phyloP scores from a whole-genome alignment of 306 rosid species.

The Lablab purpureus region DNA sequence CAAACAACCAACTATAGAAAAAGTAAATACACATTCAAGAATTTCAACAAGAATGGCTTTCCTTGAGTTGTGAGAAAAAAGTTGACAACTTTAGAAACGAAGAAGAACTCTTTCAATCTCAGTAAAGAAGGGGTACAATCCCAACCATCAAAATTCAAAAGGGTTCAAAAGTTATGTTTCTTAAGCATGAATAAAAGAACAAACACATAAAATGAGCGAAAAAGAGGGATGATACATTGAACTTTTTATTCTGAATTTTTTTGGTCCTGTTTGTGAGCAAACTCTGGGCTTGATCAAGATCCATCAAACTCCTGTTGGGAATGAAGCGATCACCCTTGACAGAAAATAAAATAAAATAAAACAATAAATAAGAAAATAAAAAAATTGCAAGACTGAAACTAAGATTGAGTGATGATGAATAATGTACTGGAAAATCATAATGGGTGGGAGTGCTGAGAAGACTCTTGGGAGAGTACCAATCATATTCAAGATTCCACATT shows the following conservation, averaged over 20 bases:
- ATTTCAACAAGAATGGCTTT: neutral
- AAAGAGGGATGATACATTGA: conserved; percentile 48
- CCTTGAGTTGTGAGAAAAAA: neutral
- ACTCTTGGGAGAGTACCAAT: conserved; percentile 81
- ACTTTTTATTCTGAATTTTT: conserved; percentile 44
- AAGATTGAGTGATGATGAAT: neutral
- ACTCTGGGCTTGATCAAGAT: conserved; percentile 93
- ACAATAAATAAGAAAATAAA: neutral
- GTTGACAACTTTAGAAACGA: conserved; percentile 1
- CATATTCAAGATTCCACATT: conserved; percentile 66
- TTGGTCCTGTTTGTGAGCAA: conserved; percentile 65
- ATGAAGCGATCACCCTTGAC: conserved; percentile 84
- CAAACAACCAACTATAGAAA: neutral
- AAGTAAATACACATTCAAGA: neutral
- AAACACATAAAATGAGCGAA: neutral
- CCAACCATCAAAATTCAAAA: neutral
- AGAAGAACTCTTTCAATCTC: neutral
- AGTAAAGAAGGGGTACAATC: neutral
- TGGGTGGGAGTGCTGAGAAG: conserved; percentile 58
- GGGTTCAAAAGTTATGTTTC: neutral
- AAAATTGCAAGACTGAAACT: neutral
- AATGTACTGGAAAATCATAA: conserved; percentile 70
- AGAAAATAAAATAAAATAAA: neutral
- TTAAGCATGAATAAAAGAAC: neutral
- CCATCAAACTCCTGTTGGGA: conserved; percentile 91